Evolutionary conservation across 176 grass and related monocot species (phyloP).

Genomic region (Microstegium vimineum): DNA sequence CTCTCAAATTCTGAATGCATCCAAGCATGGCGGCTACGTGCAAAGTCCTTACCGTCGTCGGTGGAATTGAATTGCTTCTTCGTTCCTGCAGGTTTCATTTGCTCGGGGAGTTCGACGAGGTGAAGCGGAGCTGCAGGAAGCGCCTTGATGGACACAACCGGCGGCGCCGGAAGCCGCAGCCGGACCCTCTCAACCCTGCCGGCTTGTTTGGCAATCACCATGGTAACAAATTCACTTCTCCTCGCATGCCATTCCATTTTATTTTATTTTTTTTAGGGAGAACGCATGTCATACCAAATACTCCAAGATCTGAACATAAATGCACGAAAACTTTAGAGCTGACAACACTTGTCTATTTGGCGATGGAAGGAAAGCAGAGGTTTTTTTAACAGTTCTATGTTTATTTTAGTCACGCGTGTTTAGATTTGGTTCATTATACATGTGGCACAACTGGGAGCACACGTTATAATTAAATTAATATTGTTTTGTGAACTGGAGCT

Average conservation of each 20-base stretch:
- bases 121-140: constrained; percentile 87
- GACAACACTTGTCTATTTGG: neutral
- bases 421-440: neutral
- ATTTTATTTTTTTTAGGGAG: neutral
- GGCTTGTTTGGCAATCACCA: constrained; percentile 58
- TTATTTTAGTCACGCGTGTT: neutral
- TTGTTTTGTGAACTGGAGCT: neutral
- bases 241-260: neutral
- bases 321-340: neutral
- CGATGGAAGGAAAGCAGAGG: neutral
- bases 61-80: neutral
- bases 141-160: constrained; percentile 80
- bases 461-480: neutral
- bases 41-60: neutral
- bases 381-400: neutral
- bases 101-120: constrained; percentile 77
- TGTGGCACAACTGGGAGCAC: neutral
- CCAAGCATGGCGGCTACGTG: neutral
- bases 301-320: no score
- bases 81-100: constrained; percentile 64
- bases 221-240: constrained; percentile 38
- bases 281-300: neutral
- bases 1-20: neutral
- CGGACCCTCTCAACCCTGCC: constrained; percentile 52
- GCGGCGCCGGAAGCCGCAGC: constrained; percentile 74